A percentile compares a stretch with the other conserved stretches of the same genome.
These are phyloP conservation scores for Russula emetica DNA, from an alignment of 768 basidiomycete species.

Conservation along the genomic window DNA sequence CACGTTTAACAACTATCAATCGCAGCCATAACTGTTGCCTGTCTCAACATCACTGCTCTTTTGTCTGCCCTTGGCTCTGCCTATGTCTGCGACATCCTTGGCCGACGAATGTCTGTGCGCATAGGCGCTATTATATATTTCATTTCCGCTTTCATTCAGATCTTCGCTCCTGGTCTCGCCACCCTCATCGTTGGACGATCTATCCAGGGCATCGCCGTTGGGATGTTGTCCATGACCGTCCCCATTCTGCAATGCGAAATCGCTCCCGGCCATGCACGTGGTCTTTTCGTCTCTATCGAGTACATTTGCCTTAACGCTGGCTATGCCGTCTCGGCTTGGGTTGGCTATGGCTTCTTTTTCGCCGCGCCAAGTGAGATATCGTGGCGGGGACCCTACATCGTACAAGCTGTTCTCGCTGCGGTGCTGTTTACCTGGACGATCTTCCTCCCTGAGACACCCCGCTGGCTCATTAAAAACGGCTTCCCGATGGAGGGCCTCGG, in stretches of 20 bases:
- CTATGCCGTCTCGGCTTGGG: constrained; percentile 48
- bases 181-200: constrained; percentile 62
- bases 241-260: constrained; percentile 28
- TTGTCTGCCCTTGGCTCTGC: constrained; percentile 44
- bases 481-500: constrained; percentile 47
- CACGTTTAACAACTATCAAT: not conserved
- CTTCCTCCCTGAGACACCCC: constrained; percentile 48
- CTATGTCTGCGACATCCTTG: constrained; percentile 48
- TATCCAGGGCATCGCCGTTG: constrained; percentile 71
- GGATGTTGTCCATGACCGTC: constrained; percentile 38
- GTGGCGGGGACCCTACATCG: constrained; percentile 54
- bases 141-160: constrained; percentile 47
- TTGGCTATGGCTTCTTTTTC: constrained; percentile 48
- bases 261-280: constrained; percentile 38
- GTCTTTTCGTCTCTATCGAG: constrained; percentile 51
- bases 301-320: constrained; percentile 50
- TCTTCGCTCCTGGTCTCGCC: constrained; percentile 47
- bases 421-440: constrained; percentile 47
- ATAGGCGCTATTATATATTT: constrained; percentile 49
- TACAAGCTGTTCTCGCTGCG: constrained; percentile 48
- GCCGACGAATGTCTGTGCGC: constrained; percentile 48
- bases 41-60: constrained; percentile 48
- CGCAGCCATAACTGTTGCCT: constrained; percentile 47
- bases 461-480: constrained; percentile 54
- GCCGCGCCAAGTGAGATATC: constrained; percentile 44